These are phyloP conservation scores for Cantharellus cinnabarinus DNA, from an alignment of 768 basidiomycete species.

Conservation along the genomic window DNA sequence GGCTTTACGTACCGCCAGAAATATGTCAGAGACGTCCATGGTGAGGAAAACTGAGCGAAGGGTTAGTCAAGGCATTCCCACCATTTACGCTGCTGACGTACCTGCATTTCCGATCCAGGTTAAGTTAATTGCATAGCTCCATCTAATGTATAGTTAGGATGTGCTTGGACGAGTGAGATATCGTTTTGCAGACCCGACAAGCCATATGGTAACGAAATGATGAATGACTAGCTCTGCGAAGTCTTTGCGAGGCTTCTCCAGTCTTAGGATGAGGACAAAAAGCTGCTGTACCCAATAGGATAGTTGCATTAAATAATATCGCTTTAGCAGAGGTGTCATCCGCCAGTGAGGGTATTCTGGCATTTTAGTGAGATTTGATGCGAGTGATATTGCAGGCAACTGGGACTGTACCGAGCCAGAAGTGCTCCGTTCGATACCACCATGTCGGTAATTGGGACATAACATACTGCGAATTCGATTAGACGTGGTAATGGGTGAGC, in stretches of 20 bases:
- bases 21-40: conserved; percentile 90
- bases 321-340: conserved; percentile 67
- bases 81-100: not conserved
- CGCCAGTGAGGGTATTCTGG: conserved; percentile 77
- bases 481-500: not conserved
- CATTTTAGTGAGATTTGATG: not conserved
- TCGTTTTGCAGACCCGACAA: conserved; percentile 47
- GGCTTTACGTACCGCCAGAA: conserved; percentile 45
- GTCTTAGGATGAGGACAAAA: conserved; percentile 55
- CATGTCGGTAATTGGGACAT: conserved; percentile 67
- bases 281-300: conserved; percentile 93
- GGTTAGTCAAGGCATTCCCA: not conserved
- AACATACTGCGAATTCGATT: conserved; percentile 32
- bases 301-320: conserved; percentile 83
- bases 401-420: conserved; percentile 50
- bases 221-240: conserved; percentile 72
- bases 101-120: conserved; percentile 58
- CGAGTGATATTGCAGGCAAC: not conserved
- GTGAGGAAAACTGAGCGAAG: conserved; percentile 60
- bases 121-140: conserved; percentile 65
- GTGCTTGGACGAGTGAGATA: not conserved
- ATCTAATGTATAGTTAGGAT: conserved; percentile 23
- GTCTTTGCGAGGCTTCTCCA: conserved; percentile 93
- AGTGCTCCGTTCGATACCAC: conserved; percentile 67
- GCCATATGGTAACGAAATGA: conserved; percentile 87